phyloP scores from a whole-genome alignment of 163 green algal genomes.

The Chloromonas sp. region DNA sequence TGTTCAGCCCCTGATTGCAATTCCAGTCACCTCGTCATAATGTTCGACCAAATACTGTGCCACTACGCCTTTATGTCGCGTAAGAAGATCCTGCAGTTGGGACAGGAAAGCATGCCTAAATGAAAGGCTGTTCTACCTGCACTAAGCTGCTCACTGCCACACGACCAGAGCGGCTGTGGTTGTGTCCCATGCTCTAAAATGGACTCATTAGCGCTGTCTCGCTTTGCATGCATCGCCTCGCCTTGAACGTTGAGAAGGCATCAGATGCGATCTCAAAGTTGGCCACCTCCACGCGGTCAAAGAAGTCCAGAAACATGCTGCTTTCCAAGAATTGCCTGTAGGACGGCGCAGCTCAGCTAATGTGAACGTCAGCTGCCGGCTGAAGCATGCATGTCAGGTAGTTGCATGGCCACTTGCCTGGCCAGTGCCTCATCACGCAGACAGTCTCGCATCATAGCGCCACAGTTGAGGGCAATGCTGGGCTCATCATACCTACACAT shows the following conservation, averaged over 20 bases:
- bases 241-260: constrained; percentile 85
- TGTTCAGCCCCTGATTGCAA: no score
- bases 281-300: constrained; percentile 70
- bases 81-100: constrained; percentile 78
- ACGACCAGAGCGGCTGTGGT: neutral
- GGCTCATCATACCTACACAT: constrained; percentile 64
- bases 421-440: constrained; percentile 67
- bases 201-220: neutral
- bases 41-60: constrained; percentile 70
- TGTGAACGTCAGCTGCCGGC: neutral
- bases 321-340: constrained; percentile 50
- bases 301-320: constrained; percentile 61
- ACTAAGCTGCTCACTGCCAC: neutral
- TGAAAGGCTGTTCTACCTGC: neutral
- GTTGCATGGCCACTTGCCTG: constrained; percentile 6
- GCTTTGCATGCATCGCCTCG: constrained; percentile 6
- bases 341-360: neutral
- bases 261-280: constrained; percentile 88
- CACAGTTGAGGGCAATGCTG: constrained; percentile 75
- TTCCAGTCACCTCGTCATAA: constrained; percentile 43
- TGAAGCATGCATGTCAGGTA: neutral
- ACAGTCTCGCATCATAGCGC: constrained; percentile 82
- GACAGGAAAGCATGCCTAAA: neutral
- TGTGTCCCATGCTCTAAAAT: neutral
- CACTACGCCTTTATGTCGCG: constrained; percentile 81